Base-by-base conservation (phyloP, 768 basidiomycete species). In the Trametes elegans region DNA sequence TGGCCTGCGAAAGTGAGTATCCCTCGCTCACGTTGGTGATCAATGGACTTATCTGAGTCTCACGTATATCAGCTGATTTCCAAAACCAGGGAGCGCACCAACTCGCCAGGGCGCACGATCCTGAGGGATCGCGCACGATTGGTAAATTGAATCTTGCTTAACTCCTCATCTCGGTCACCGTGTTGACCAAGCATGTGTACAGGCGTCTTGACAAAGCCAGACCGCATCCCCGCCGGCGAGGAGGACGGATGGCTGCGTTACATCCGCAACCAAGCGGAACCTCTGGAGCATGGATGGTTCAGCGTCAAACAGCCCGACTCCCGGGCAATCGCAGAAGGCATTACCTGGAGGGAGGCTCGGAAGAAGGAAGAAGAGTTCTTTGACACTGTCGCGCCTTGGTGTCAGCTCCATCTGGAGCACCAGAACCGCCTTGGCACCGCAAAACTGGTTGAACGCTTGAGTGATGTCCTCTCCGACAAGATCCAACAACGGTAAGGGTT, bases 191-290 rank as follows among this genome's bases (percentile, higher is more conserved):
- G n/a, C n/a, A n/a, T n/a, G n/a, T n/a, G 16, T 13, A 28, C 13
- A 87, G 87, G 87, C 42, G 85, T 88, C 16, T 74, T 88, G 18
- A 91, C 87, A 0, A 90, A 91, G 58, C 85, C 86, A 0, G 88
- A 88, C 59, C 79, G 84, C 7, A 87, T 84, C 52, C 79, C 79
- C 0, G 45, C 64, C 1, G 83, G 81, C 0, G 81, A 84, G 28
- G 81, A 83, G 48, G 66, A 66, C 0, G 67, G 61, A 2, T 90
- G 88, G 88, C 53, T 87, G 2, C 67, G 68, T 0, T 78, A 81
- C 57, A 79, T 87, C 31, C 69, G 77, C 7, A 81, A 83, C 55
- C 82, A 84, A 26, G 73, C 71, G 6, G 74, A 80, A 53, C 58
- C 73, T 0, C 72, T 84, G 2, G 71, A 75, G 3, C 79, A 84